Percentiles rank a stretch among this genome's conserved stretches.
These are phyloP conservation scores for Quercus lobata DNA, from an alignment of 331 rosid genomes.

Conservation along the genomic window DNA sequence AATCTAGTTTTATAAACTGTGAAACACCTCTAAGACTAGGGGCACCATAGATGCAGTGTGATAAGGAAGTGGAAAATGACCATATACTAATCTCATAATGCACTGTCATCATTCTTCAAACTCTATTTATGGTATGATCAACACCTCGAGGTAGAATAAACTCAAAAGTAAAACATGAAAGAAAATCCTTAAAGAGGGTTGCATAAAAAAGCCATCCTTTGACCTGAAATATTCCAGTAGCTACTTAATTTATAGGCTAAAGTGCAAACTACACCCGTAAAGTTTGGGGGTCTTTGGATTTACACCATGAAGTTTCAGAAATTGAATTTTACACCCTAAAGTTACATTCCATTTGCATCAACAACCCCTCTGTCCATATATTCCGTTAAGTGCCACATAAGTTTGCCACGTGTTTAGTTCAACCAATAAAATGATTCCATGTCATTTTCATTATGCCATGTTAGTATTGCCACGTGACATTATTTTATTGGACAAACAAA, in stretches of 20 bases:
- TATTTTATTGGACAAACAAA: too few relatives aligned
- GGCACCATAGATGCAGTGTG: neutral
- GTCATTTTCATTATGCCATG: too few relatives aligned
- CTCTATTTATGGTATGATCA: neutral
- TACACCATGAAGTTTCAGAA: too few relatives aligned
- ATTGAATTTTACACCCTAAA: too few relatives aligned
- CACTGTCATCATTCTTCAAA: neutral
- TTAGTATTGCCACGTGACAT: too few relatives aligned
- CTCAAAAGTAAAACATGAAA: neutral
- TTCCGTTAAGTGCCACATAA: too few relatives aligned
- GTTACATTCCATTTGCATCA: too few relatives aligned
- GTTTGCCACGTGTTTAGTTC: too few relatives aligned
- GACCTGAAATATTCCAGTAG: neutral
- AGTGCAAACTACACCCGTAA: too few relatives aligned
- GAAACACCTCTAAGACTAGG: neutral
- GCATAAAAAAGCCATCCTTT: neutral
- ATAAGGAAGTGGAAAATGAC: neutral
- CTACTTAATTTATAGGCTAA: neutral
- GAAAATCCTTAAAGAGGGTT: neutral
- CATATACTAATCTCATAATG: neutral
- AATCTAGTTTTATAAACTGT: neutral
- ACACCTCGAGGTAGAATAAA: neutral
- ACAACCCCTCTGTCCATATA: too few relatives aligned
- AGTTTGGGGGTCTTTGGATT: too few relatives aligned
- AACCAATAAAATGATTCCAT: too few relatives aligned